Base-by-base conservation (phyloP, 2,329 filamentous ascomycete genomes). In the Teratosphaeria destructans region DNA sequence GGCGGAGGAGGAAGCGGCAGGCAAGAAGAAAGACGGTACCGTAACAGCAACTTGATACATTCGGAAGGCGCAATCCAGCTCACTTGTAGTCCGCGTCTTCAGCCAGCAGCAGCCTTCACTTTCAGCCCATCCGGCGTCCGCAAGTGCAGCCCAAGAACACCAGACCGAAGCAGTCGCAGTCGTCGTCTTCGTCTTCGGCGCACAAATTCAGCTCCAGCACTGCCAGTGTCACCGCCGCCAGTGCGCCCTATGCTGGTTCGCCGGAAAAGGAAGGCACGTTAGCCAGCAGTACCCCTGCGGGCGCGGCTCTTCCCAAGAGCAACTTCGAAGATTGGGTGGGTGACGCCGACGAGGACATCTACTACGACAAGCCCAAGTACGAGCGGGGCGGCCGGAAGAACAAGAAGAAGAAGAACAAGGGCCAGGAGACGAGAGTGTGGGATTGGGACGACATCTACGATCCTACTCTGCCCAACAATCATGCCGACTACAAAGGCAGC, bases 371-470 rank as follows among this genome's bases (percentile, higher is more conserved):
- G 23, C 82, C 88, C 68, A 88, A 89, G 75, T 82, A 85, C 59
- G 84, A 88, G 70, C 85, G 89, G 56, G 89, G 89, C 59, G 88
- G 89, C 14, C 85, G 89, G 61, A 86, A 88, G 74, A 89, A 89
- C 79, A 87, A 86, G 73, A 82, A 83, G 67, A 81, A 84, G 61
- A 80, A 82, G 64, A 78, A 83, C 5, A 78, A 79, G 54, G 73
- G 81, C 34, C 74, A 75, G 5, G 76, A 81, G n/a, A 54, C 62
- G n/a, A 61, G 62, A 54, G 35, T 57, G 39, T 61, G 64, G 62
- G 86, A 95, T 70, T 96, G 91, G 91, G 88, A 95, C 71, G 90
- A 95, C 71, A 83, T 94, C 27, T 96, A 96, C 72, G 92, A 96
- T 68, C 89, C 90, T 0, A 79, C 87, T 11, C 79, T 88, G 47